Evolutionary conservation across 352 stramenopile species (phyloP).

Genomic region (Phytophthora foliorum): DNA sequence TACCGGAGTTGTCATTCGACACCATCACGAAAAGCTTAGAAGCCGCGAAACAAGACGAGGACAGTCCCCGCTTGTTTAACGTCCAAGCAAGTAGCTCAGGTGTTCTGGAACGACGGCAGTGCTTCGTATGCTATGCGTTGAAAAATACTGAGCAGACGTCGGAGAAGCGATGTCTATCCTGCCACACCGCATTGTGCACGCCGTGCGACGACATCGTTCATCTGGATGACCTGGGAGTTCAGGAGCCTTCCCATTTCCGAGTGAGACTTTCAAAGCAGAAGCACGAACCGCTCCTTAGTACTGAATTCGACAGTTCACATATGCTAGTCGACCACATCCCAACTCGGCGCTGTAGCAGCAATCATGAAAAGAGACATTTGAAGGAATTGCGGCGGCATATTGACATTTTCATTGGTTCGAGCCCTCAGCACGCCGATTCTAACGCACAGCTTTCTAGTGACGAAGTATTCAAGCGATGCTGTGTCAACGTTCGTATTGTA

Average conservation of each 20-base stretch:
- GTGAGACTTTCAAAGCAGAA: conserved; percentile 36
- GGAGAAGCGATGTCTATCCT: conserved; percentile 58
- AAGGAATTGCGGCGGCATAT: conserved; percentile 41
- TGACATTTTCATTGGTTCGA: conserved; percentile 30
- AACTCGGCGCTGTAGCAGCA: conserved; percentile 16
- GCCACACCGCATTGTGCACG: conserved; percentile 51
- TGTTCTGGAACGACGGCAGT: conserved; percentile 18
- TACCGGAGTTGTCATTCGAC: not conserved
- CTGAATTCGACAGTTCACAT: not conserved
- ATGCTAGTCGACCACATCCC: not conserved
- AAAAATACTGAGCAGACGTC: conserved; percentile 10
- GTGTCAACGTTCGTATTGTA: conserved; percentile 19
- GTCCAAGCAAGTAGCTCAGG: not conserved
- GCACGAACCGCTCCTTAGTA: not conserved
- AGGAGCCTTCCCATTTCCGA: conserved; percentile 56
- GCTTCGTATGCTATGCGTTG: conserved; percentile 48
- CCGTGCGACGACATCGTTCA: conserved; percentile 62
- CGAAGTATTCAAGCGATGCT: conserved; percentile 35
- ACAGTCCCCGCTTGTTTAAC: not conserved
- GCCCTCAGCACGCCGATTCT: conserved; percentile 10
- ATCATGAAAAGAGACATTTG: conserved; percentile 33
- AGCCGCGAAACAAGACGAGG: conserved; percentile 1
- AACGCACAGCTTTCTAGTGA: conserved; percentile 9
- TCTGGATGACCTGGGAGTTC: conserved; percentile 71
- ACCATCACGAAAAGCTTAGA: not conserved